These are phyloP conservation scores for Vaccinium myrtillus DNA, from an alignment of 148 eudicot species.

Conservation along the genomic window DNA sequence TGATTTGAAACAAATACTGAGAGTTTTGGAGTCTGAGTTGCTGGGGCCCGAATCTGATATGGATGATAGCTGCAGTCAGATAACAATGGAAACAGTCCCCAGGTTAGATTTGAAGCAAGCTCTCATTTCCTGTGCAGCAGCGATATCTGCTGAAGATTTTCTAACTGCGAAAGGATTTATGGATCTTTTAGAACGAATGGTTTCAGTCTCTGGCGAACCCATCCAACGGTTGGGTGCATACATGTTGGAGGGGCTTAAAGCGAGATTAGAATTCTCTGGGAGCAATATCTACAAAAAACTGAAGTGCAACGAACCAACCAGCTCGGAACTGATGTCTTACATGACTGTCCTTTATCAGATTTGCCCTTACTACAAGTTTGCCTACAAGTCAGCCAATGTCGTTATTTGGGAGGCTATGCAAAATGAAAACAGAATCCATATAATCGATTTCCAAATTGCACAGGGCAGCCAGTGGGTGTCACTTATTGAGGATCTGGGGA, in stretches of 20 bases:
- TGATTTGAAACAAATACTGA: slow-evolving; percentile 39
- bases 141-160: slow-evolving; percentile 44
- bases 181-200: slow-evolving; percentile 55
- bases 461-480: slow-evolving; percentile 84
- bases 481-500: slow-evolving; percentile 50
- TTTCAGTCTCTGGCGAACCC: slow-evolving; percentile 76
- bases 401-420: slow-evolving; percentile 63
- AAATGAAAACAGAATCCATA: slow-evolving; percentile 62
- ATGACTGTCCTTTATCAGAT: slow-evolving; percentile 65
- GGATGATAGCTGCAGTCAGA: slow-evolving; percentile 35
- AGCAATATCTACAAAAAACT: slow-evolving; percentile 70
- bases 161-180: slow-evolving; percentile 36
- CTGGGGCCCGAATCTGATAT: slow-evolving; percentile 56
- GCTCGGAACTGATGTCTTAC: slow-evolving; percentile 70
- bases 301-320: slow-evolving; percentile 73
- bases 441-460: slow-evolving; percentile 82
- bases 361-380: slow-evolving; percentile 78
- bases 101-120: slow-evolving; percentile 53
- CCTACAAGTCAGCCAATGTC: slow-evolving; percentile 63
- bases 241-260: slow-evolving; percentile 82
- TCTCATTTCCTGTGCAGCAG: slow-evolving; percentile 68
- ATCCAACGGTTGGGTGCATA: slow-evolving; percentile 80
- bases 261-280: slow-evolving; percentile 63
- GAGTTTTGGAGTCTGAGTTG: slow-evolving; percentile 50
- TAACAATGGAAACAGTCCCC: slow-evolving; percentile 39